phyloP scores from a whole-genome alignment of 805 yeast genomes.

The Helenozyma rhizophorensis region DNA sequence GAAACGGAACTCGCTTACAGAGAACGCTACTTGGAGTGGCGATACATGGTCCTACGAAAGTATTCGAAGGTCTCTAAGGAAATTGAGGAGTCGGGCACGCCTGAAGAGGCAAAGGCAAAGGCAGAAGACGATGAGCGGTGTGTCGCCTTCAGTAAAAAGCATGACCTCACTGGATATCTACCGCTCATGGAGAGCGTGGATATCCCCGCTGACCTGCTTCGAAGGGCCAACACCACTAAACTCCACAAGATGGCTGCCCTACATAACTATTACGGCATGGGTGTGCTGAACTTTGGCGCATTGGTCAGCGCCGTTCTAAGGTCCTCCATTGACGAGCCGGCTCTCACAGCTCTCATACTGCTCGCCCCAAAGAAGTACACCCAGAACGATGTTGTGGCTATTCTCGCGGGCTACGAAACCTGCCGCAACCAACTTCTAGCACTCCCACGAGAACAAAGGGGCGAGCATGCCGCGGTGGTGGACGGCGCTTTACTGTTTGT shows the following conservation, averaged over 20 bases:
- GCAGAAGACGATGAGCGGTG: slow-evolving; percentile 7
- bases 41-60: slow-evolving; percentile 8
- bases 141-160: slow-evolving; percentile 1
- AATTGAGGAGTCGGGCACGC: neutral
- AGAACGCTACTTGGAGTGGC: slow-evolving; percentile 11
- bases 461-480: too few relatives aligned
- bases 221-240: neutral
- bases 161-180: slow-evolving; percentile 1
- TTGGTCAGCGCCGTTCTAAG: neutral
- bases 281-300: slow-evolving; percentile 1
- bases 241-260: slow-evolving; percentile 2
- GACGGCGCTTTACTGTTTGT: neutral
- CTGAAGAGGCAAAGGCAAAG: slow-evolving; percentile 2
- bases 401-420: too few relatives aligned
- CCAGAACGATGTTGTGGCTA: too few relatives aligned
- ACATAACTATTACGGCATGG: slow-evolving; percentile 1
- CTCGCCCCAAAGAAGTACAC: too few relatives aligned
- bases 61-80: slow-evolving; percentile 6
- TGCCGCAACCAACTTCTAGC: too few relatives aligned
- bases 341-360: too few relatives aligned
- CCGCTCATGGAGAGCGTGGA: slow-evolving; percentile 1
- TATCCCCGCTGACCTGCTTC: slow-evolving; percentile 1
- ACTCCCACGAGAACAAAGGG: too few relatives aligned
- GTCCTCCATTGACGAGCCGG: too few relatives aligned
- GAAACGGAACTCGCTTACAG: slow-evolving; percentile 1